Conservation (phyloP, 192 early-diverging fungal species). For the Dispira simplex region DNA sequence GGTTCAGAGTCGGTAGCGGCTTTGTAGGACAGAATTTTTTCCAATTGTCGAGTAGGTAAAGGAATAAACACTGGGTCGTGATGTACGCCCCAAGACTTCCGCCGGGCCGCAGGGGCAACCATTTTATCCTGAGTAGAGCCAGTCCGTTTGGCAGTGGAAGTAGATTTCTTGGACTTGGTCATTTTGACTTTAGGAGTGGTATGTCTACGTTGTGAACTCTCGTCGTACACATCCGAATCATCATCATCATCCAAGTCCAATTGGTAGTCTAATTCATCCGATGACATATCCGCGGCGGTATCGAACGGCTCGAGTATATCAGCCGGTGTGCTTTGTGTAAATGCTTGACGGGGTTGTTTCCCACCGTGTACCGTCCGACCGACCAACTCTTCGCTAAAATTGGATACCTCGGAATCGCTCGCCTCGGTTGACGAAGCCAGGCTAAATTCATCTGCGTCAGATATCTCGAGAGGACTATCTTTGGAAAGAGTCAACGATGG, state of each 20-base stretch:
- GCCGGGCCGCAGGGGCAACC: neutral
- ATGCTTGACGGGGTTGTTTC: neutral
- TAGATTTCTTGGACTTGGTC: neutral
- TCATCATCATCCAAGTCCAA: neutral
- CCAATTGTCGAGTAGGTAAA: constrained; percentile 31
- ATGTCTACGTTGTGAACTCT: neutral
- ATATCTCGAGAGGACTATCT: neutral
- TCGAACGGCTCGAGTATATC: neutral
- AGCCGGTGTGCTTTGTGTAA: neutral
- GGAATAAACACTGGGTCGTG: constrained; percentile 38
- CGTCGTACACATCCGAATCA: neutral
- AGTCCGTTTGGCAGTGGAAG: neutral
- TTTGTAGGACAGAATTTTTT: constrained; percentile 33
- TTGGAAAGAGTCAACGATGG: neutral
- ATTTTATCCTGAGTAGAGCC: no score
- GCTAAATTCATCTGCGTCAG: neutral
- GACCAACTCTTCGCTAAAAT: neutral
- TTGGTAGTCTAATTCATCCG: neutral
- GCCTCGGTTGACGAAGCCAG: neutral
- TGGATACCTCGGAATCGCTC: neutral
- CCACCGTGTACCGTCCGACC: neutral
- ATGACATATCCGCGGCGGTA: no score
- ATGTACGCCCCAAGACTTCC: constrained; percentile 9
- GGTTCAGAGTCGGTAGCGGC: constrained; percentile 23
- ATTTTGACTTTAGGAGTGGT: neutral